phyloP scores from a whole-genome alignment of 106 monocot genomes.

The Iris macrosiphon region DNA sequence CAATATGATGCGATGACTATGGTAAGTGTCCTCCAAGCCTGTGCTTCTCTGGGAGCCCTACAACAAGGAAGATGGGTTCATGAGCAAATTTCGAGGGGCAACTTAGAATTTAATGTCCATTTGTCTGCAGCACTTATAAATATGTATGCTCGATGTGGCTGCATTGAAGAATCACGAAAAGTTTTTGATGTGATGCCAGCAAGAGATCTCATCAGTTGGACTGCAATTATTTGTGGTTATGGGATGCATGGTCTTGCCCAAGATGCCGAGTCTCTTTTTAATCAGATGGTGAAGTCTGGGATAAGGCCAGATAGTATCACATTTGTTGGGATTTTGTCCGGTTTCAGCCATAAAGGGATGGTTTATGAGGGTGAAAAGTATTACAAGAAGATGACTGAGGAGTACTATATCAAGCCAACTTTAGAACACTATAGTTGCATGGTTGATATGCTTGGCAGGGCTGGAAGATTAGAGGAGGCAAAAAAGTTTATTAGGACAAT shows the following conservation, averaged over 20 bases:
- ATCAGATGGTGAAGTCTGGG: conserved; percentile 25
- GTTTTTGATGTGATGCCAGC: conserved; percentile 19
- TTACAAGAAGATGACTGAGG: conserved; percentile 30
- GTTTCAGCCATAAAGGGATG: conserved; percentile 36
- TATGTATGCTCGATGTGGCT: conserved; percentile 39
- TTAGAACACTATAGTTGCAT: conserved; percentile 38
- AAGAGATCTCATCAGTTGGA: conserved; percentile 38
- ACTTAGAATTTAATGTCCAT: conserved; percentile 16
- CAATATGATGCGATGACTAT: conserved; percentile 35
- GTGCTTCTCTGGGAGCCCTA: conserved; percentile 32
- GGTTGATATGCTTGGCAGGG: conserved; percentile 50
- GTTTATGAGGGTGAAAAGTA: conserved; percentile 26
- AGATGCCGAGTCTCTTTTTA: conserved; percentile 28
- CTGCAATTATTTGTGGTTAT: conserved; percentile 35
- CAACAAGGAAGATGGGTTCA: conserved; percentile 31
- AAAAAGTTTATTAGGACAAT: conserved; percentile 27
- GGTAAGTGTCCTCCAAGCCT: conserved; percentile 36
- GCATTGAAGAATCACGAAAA: conserved; percentile 14
- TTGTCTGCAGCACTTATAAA: conserved; percentile 31
- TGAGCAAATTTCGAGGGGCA: conserved; percentile 12
- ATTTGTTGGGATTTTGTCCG: conserved; percentile 36
- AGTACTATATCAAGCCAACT: conserved; percentile 23
- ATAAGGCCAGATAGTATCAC: conserved; percentile 29
- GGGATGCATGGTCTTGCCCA: conserved; percentile 41
- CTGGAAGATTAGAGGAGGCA: conserved; percentile 31